Base-by-base conservation (phyloP, 306 rosid genomes). In the Trifolium repens region DNA sequence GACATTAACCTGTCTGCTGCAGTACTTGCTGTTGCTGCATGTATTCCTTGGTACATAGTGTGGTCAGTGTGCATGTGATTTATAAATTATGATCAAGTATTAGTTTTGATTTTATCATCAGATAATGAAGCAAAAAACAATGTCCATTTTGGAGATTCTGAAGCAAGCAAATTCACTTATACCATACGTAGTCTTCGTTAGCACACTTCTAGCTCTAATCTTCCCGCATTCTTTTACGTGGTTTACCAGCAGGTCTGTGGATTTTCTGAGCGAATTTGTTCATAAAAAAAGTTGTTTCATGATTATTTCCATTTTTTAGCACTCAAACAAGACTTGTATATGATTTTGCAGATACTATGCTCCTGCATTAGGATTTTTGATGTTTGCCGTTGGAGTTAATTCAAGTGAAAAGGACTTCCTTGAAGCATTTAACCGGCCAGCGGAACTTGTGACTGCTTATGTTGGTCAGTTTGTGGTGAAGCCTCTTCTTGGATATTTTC, bases 341-440 rank as follows among this genome's bases (percentile, higher is more conserved):
- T 75, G 66, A 66, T 71, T 30, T 76, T 77, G 79, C 88, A 94
- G 98, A 87, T 91, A 88, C 86, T 90, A 91, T 78, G 97, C 98
- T 47, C 97, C 98, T 61, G 96, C 97, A 60, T 88, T 94, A 55
- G 98, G 98, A 72, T 89, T 90, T 86, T 84, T 94, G 86, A 91
- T 94, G 98, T 94, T 94, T 65, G 96, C 98, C 61, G 98, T 94
- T 47, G 98, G 98, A 69, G 96, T 94, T 66, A 94, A 94, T 85
- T 94, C 98, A 72, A 87, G 89, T 32, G 97, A 94, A 77, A 90
- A 81, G 44, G 98, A 94, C 76, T 94, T 91, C 77, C 73, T 94
- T 19, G 93, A 88, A 81, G 97, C 98, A 57, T 84, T 91, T 85
- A 90, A 87, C 73, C 82, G 89, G 83, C 97, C 98, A 54, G 81